Evolutionary conservation across 1,284 basidiomycete species (phyloP).

Genomic region (Leccinum subspadiceum): DNA sequence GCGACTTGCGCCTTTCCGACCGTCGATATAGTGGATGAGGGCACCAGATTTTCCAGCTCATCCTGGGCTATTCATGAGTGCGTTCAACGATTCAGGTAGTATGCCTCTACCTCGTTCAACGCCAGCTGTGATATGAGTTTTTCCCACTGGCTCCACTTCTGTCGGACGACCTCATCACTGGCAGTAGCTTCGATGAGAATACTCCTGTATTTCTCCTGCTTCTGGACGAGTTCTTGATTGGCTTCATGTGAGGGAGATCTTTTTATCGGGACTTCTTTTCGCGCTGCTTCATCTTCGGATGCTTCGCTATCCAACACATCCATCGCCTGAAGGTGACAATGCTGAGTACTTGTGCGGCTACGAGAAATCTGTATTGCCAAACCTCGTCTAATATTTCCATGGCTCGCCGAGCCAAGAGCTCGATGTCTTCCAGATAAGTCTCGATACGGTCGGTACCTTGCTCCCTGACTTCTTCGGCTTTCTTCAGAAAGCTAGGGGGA

Average conservation of each 20-base stretch:
- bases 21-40: constrained; percentile 54
- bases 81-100: not conserved
- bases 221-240: constrained; percentile 71
- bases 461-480: constrained; percentile 85
- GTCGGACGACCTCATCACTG: constrained; percentile 74
- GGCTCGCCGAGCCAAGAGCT: constrained; percentile 65
- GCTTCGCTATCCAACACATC: constrained; percentile 89
- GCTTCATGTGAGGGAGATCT: constrained; percentile 74
- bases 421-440: constrained; percentile 71
- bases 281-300: constrained; percentile 77
- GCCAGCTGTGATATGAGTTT: constrained; percentile 69
- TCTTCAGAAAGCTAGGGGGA: constrained; percentile 84
- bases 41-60: constrained; percentile 64
- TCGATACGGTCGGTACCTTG: constrained; percentile 76
- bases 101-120: constrained; percentile 61
- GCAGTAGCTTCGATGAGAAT: constrained; percentile 73
- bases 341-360: not conserved
- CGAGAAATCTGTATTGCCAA: constrained; percentile 14
- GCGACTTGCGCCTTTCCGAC: constrained; percentile 36
- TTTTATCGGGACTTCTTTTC: constrained; percentile 46
- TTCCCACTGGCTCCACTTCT: constrained; percentile 89
- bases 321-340: constrained; percentile 57
- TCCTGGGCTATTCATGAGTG: constrained; percentile 43
- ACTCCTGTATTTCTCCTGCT: constrained; percentile 66
- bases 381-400: constrained; percentile 76